Percentiles rank a stretch among this genome's conserved stretches.
Evolutionary conservation across 1,284 basidiomycete species (phyloP).

Genomic region (Moesziomyces globuligerus): DNA sequence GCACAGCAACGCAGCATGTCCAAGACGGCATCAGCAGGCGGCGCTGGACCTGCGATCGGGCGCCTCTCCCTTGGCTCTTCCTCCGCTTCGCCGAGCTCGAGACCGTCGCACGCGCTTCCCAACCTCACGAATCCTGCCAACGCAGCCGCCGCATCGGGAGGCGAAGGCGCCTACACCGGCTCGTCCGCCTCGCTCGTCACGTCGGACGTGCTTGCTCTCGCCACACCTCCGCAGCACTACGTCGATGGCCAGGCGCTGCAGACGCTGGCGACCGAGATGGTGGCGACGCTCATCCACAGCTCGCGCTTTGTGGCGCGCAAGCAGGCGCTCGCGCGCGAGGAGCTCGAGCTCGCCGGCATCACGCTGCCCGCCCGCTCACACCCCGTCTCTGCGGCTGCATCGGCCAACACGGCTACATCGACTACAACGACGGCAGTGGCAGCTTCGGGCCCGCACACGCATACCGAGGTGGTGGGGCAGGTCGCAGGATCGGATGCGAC

Average conservation of each 20-base stretch:
- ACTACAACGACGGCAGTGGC: constrained; percentile 5
- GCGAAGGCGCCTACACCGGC: constrained; percentile 10
- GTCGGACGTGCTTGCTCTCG: constrained; percentile 63
- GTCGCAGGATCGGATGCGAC: constrained; percentile 35
- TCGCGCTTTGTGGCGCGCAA: constrained; percentile 67
- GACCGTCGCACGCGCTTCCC: constrained; percentile 42
- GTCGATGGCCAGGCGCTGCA: constrained; percentile 82
- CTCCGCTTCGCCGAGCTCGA: constrained; percentile 13
- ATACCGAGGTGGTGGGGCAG: constrained; percentile 38
- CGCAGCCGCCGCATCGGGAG: constrained; percentile 4
- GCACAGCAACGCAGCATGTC: constrained; percentile 20
- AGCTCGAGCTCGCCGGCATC: constrained; percentile 36
- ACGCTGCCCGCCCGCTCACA: constrained; percentile 3
- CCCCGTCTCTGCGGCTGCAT: neutral
- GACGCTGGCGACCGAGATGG: constrained; percentile 84
- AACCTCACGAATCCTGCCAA: constrained; percentile 12
- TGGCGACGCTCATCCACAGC: constrained; percentile 34
- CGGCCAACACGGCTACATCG: constrained; percentile 1
- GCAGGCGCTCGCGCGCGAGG: constrained; percentile 70
- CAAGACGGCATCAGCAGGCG: constrained; percentile 12
- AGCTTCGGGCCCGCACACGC: neutral
- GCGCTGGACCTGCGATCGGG: constrained; percentile 22
- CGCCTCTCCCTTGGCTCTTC: constrained; percentile 36
- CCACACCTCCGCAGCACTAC: constrained; percentile 67
- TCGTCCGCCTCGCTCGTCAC: constrained; percentile 39